Conservation (phyloP, 768 basidiomycete genomes). For the Leccinum pellstonianum region DNA sequence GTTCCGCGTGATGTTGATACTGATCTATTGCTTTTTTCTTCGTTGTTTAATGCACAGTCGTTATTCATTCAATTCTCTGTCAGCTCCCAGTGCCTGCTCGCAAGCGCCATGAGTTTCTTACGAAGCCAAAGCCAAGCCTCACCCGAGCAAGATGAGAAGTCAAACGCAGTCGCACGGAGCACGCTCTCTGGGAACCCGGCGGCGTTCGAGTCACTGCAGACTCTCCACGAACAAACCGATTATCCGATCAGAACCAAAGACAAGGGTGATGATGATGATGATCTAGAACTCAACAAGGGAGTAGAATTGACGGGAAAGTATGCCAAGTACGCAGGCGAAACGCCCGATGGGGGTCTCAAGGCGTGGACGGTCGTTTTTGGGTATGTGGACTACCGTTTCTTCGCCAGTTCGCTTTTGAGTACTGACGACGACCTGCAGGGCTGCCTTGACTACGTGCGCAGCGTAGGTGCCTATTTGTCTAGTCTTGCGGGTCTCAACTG, state of each 20-base stretch:
- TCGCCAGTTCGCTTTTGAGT: too few species aligned
- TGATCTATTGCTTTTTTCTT: background rate
- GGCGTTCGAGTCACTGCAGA: background rate
- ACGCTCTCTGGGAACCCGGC: background rate
- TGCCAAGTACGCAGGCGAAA: conserved; percentile 19
- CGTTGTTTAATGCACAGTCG: background rate
- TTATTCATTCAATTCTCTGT: background rate
- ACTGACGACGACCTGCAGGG: conserved; percentile 13
- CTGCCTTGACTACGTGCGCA: conserved; percentile 34
- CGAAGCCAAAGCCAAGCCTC: background rate
- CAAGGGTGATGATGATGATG: background rate
- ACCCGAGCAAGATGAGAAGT: background rate
- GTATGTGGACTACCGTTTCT: conserved; percentile 12
- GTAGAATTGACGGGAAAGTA: conserved; percentile 11
- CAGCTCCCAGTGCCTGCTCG: background rate
- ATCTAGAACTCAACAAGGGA: conserved; percentile 4
- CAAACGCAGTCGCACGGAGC: background rate
- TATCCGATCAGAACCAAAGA: background rate
- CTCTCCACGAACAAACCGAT: conserved; percentile 8
- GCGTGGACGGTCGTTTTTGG: conserved; percentile 33
- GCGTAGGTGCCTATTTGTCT: conserved; percentile 32
- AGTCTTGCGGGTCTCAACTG: background rate
- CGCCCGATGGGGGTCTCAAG: conserved; percentile 32
- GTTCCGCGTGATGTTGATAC: background rate
- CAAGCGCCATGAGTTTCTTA: background rate